These are phyloP conservation scores for Naganishia friedmannii DNA, from an alignment of 768 basidiomycete species.

Conservation along the genomic window DNA sequence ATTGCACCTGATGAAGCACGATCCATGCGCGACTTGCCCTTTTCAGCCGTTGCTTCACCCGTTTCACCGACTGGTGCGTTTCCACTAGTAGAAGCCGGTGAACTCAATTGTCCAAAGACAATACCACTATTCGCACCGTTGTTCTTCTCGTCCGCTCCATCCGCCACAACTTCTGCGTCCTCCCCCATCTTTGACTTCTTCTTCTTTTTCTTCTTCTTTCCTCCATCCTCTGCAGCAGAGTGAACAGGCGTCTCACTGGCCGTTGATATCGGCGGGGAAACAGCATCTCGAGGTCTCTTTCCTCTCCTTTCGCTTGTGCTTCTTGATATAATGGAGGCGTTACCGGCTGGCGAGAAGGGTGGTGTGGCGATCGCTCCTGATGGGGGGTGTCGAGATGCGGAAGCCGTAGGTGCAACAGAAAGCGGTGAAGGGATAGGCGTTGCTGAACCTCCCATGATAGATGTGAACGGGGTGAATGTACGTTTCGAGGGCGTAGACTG, in stretches of 20 bases:
- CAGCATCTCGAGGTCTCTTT: neutral
- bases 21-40: neutral
- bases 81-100: neutral
- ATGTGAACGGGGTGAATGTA: conserved; percentile 12
- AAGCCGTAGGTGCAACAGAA: neutral
- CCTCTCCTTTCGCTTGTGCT: neutral
- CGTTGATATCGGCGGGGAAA: conserved; percentile 4
- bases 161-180: neutral
- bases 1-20: neutral
- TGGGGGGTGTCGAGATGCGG: neutral
- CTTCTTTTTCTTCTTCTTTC: conserved; percentile 6
- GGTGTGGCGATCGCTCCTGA: neutral
- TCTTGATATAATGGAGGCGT: neutral
- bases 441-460: neutral
- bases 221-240: neutral
- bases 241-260: neutral
- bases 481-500: neutral
- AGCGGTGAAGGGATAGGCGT: neutral
- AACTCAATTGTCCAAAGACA: neutral
- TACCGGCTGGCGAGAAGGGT: neutral
- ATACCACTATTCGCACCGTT: neutral
- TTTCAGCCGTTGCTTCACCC: neutral
- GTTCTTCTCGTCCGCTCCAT: neutral
- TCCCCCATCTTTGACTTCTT: neutral
- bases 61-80: neutral